Evolutionary conservation across 2,329 filamentous ascomycete genomes (phyloP), one percentile per base, ranked within the genome.

Genomic region (Calycina herbarum): DNA sequence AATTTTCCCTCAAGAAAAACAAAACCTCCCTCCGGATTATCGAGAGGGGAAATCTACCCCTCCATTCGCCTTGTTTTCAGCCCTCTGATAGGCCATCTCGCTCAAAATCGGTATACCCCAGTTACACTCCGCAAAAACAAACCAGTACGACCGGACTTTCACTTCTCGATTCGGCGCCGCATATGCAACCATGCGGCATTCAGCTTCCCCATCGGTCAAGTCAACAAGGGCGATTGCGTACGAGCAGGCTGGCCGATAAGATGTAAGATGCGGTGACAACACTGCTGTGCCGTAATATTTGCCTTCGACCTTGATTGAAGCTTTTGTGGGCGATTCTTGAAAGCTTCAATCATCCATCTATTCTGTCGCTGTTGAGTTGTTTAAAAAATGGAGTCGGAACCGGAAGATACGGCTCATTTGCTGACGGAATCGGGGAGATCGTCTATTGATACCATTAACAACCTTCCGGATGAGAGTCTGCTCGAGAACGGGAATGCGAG

Each of bases 381-480:
- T 24, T 54, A 1, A 13, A 20, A 4, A 13, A 54, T 61, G 59
- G 59, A n/a, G 17, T 29, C 42, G 13, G 57, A 59, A 10, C 38
- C 59, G 15, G n/a, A 27, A 29, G 27, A 11, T 27, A 40, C 58
- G 58, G 33, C 58, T 15, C 40, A 48, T 33, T 61, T 61, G 40
- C 27, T 61, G 17, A 20, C 42, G 20, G 59, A 61, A 2, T 51
- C 29, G n/a, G 33, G 51, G 29, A 20, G 61, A 3, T 27, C 31
- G 20, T 62, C 61, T n/a, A 20, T 57, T 48, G 61, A 62, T 57
- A 57, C 51, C n/a, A 62, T 62, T 11, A 57, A 24, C 17, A n/a
- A 24, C 15, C 61, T 57, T 20, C 27, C 45, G 17, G 59, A 54
- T 38, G 61, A 57, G 11, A 38, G 20, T 45, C 29, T 24, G 4